A percentile compares a stretch with the other conserved stretches of the same genome.
phyloP scores from a whole-genome alignment of 2,329 filamentous ascomycete species.

The Blastomyces parvus region DNA sequence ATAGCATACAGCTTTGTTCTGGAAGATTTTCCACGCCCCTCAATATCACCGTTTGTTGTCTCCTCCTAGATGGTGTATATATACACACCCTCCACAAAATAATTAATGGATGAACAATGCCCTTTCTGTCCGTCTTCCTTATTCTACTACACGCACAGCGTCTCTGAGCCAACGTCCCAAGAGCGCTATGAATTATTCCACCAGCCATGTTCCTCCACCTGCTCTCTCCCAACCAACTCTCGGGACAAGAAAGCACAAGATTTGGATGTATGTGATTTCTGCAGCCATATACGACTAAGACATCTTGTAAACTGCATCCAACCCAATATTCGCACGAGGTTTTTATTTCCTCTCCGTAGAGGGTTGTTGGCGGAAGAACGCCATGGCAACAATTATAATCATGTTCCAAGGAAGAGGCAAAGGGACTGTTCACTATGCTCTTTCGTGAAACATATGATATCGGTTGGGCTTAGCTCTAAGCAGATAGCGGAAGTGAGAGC shows the following conservation, averaged over 20 bases:
- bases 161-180: background rate
- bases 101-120: background rate
- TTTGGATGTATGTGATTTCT: background rate
- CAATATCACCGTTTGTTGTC: too few relatives aligned
- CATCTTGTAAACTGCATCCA: constrained; percentile 1
- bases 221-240: background rate
- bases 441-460: background rate
- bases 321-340: background rate
- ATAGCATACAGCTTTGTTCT: too few relatives aligned
- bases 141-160: background rate
- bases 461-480: background rate
- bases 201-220: background rate
- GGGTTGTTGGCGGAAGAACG: background rate
- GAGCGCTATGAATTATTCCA: constrained; percentile 1
- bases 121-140: background rate
- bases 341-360: background rate
- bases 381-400: background rate
- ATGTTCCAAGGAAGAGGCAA: background rate
- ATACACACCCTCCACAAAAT: background rate
- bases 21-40: too few relatives aligned
- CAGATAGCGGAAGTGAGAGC: background rate
- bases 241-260: background rate
- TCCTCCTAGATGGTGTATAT: background rate
- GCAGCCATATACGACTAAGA: background rate
- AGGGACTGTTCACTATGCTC: background rate